Percentiles rank a stretch among this genome's conserved stretches.
Evolutionary conservation across 148 eudicot genomes (phyloP).

Genomic region (Rheum nobile): DNA sequence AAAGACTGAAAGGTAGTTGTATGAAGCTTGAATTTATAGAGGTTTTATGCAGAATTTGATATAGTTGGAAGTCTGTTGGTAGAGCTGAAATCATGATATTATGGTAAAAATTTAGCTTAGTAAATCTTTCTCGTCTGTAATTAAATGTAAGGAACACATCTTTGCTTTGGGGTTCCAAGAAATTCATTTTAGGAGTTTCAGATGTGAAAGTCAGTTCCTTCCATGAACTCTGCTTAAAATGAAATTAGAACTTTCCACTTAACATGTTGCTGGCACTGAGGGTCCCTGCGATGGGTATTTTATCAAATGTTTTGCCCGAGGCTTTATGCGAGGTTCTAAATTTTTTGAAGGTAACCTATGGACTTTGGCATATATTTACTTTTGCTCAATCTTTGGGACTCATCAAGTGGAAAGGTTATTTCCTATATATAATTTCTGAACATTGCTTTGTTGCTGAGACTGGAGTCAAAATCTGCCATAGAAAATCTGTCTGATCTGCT

Average conservation of each 20-base stretch:
- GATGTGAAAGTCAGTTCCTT: slow-evolving; percentile 5
- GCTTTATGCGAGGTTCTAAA: neutral
- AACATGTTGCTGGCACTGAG: neutral
- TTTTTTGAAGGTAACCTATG: neutral
- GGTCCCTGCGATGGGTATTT: neutral
- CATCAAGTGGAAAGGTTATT: neutral
- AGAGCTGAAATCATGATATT: neutral
- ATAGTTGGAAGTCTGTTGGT: neutral
- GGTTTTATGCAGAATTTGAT: neutral
- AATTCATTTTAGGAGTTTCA: neutral
- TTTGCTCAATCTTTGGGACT: neutral
- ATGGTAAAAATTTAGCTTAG: neutral
- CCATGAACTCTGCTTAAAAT: neutral
- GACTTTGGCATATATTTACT: neutral
- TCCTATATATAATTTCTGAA: neutral
- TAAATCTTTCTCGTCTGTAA: neutral
- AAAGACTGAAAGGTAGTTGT: neutral
- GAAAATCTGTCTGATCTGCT: neutral
- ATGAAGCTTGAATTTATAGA: neutral
- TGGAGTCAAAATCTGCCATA: neutral
- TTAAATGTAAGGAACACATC: neutral
- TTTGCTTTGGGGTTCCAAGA: neutral
- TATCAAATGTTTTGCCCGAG: neutral
- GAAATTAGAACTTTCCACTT: neutral
- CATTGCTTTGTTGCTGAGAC: neutral